Base-by-base conservation (phyloP, 306 rosid species). In the Cicer chorassanicum region DNA sequence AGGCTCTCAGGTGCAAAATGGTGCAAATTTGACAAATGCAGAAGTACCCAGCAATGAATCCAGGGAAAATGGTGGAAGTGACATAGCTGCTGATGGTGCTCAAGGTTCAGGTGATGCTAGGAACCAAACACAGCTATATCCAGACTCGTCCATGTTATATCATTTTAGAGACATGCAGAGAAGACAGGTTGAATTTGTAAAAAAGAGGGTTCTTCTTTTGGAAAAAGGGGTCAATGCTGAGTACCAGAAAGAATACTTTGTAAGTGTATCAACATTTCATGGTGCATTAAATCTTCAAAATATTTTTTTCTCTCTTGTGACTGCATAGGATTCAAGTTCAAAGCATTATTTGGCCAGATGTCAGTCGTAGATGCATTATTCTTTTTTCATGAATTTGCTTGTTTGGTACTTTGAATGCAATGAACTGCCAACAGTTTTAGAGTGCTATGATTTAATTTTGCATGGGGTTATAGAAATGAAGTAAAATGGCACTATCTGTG, bases 151-250 rank as follows among this genome's bases (percentile, higher is more conserved):
- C 57, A 40, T 84, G 15, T 48, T 83, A 64, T 88, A 83, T 78
- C 96, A 87, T 82, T 91, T 82, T 79, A 85, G 99, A 89, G 99
- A 95, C 69, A 95, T 89, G 98, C 99, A 92, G 84, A 87, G 96
- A 82, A 86, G 98, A 80, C 92, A 83, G 84, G 99, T 95, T 70
- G 99, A 95, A 81, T 95, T 87, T 77, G 83, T 95, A 50, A 95
- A 95, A 86, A 90, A 89, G 82, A 92, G 99, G 84, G 99, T 95
- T 79, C 96, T 90, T 54, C 98, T 95, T 67, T 89, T 95, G 92
- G 99, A 95, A 72, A 95, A 95, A 73, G 99, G 98, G 42, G 90
- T 90, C 53, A 89, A 89, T 70, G 93, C 92, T 56, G 98, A 92
- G 88, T 92, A 84, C 79, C 91, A 87, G 84, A 89, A 88, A 81